A percentile compares a stretch with the other conserved stretches of the same genome.
phyloP scores from a whole-genome alignment of 2,329 filamentous ascomycete species.

The Samsoniella hepiali region DNA sequence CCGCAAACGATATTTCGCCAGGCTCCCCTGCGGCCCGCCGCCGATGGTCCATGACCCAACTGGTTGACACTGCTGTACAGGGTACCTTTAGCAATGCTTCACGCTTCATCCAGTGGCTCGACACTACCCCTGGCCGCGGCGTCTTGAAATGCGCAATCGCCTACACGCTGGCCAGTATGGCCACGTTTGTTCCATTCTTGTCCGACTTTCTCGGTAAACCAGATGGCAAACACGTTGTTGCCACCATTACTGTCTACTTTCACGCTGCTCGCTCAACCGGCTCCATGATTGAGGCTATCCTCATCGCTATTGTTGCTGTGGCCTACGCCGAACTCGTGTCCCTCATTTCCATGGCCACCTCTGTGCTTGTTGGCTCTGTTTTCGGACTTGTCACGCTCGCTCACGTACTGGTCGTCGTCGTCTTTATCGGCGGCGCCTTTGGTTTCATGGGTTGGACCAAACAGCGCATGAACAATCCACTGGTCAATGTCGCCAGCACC shows the following conservation, averaged over 20 bases:
- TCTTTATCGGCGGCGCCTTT: conserved; percentile 78
- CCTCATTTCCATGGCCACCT: conserved; percentile 77
- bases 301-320: conserved; percentile 72
- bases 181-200: conserved; percentile 71
- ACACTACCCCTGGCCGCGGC: conserved; percentile 67
- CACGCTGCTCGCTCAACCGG: conserved; percentile 79
- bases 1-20: background rate
- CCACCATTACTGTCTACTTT: conserved; percentile 87
- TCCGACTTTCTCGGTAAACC: conserved; percentile 71
- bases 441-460: conserved; percentile 83
- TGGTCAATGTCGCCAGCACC: conserved; percentile 78
- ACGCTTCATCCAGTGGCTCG: conserved; percentile 52
- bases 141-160: conserved; percentile 85
- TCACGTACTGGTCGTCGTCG: conserved; percentile 69
- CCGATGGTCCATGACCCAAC: conserved; percentile 12
- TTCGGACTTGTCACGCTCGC: conserved; percentile 65
- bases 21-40: background rate
- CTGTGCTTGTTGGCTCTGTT: conserved; percentile 67
- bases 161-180: conserved; percentile 77
- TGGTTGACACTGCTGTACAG: conserved; percentile 2
- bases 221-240: conserved; percentile 86
- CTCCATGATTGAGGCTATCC: conserved; percentile 78
- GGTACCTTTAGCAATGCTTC: conserved; percentile 24
- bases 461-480: conserved; percentile 67
- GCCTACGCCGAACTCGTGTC: conserved; percentile 64